Base-by-base conservation (phyloP, 371 early-diverging fungal genomes). In the Apophysomyces ossiformis region DNA sequence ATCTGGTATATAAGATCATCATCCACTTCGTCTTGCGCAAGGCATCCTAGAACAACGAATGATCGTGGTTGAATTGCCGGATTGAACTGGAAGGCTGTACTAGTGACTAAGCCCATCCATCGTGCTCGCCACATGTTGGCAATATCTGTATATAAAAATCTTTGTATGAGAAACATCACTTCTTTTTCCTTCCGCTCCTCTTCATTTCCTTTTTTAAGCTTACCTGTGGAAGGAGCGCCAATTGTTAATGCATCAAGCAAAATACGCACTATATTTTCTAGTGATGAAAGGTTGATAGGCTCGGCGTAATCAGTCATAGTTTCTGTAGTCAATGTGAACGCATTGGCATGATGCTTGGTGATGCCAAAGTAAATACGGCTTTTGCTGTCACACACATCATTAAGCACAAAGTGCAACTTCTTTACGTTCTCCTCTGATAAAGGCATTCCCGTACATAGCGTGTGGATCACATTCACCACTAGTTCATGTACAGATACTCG, bases 61-160 rank as follows among this genome's bases (percentile, higher is more conserved):
- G 96, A 91, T 26, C 98, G 87, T 0, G 96, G 96, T 73, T 97
- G 98, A 26, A 95, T 87, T 0, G 94, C 94, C 4, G 93, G 95
- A 70, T 96, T 95, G 75, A 91, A 92, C 67, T 94, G 93, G 85
- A 97, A 97, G 0, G 97, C 95, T 13, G 93, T 92, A 47, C 93
- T 91, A 1, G 95, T 88, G n/a, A 95, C 91, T 47, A 97, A 77
- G 4, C 93, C 86, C 86, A 95, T 92, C 96, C 96, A 96, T 38
- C 95, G 87, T 3, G 95, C 89, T 57, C 95, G 89, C 90, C 95
- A 94, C 45, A 85, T 85, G 67, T 91, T 92, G 8, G 89, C 88
- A 36, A 90, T 85, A 63, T 90, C 89, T 77, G 38, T 86, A 71
- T 12, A 77, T 76, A 35, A 77, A 44, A 7, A 13, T 18, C 15